Evolutionary conservation across 371 early-diverging fungal genomes (phyloP).

Genomic region (Actinomucor elegans): DNA sequence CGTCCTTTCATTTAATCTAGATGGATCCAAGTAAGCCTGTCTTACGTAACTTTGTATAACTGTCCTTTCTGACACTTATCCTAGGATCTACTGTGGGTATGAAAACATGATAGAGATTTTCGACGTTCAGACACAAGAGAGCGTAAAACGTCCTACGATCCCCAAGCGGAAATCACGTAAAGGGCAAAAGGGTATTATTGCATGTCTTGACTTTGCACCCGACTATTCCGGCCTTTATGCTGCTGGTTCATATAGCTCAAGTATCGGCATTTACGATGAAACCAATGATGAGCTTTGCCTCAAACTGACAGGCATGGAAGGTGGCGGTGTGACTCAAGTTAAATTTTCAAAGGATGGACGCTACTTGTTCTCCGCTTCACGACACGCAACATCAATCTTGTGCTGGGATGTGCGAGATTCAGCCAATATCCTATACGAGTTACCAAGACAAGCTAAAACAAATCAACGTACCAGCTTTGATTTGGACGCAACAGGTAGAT

Average conservation of each 20-base stretch:
- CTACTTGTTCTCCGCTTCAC: slow-evolving; percentile 60
- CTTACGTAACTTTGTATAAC: too few species aligned
- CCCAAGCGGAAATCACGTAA: slow-evolving; percentile 60
- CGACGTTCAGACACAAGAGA: slow-evolving; percentile 54
- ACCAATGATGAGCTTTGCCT: slow-evolving; percentile 51
- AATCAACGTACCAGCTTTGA: slow-evolving; percentile 75
- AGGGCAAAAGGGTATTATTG: slow-evolving; percentile 73
- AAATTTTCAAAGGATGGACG: slow-evolving; percentile 65
- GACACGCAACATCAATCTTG: slow-evolving; percentile 51
- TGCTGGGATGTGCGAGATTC: slow-evolving; percentile 78
- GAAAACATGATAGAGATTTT: slow-evolving; percentile 73
- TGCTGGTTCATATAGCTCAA: slow-evolving; percentile 63
- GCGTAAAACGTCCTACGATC: slow-evolving; percentile 47
- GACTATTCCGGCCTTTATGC: slow-evolving; percentile 68
- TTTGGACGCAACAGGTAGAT: slow-evolving; percentile 57
- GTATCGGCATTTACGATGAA: slow-evolving; percentile 68
- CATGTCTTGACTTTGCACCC: slow-evolving; percentile 65
- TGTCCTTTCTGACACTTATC: too few species aligned
- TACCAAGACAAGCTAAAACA: slow-evolving; percentile 54
- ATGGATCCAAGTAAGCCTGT: slow-evolving; percentile 66
- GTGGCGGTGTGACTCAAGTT: slow-evolving; percentile 50
- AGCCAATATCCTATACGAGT: slow-evolving; percentile 50
- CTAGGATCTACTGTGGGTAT: slow-evolving; percentile 68
- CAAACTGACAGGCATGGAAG: slow-evolving; percentile 44
- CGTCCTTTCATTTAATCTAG: slow-evolving; percentile 60